These are phyloP conservation scores for Adansonia rubrostipa DNA, from an alignment of 441 rosid genomes.

Conservation along the genomic window DNA sequence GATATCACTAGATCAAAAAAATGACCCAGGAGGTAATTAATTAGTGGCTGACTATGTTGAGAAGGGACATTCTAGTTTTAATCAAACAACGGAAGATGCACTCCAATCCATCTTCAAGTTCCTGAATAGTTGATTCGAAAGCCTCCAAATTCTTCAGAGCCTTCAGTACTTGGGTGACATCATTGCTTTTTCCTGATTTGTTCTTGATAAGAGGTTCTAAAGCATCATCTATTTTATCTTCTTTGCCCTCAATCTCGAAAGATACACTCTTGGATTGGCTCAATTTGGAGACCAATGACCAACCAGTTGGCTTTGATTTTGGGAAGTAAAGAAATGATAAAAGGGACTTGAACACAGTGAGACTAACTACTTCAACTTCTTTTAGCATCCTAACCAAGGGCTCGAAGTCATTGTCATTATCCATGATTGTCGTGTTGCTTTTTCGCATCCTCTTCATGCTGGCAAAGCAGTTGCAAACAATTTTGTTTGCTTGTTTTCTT, in stretches of 20 bases:
- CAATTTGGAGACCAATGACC: conserved; percentile 32
- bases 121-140: conserved; percentile 27
- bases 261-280: conserved; percentile 24
- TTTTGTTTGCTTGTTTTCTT: conserved; percentile 30
- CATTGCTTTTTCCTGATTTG: conserved; percentile 27
- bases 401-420: not conserved
- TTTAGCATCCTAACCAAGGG: not conserved
- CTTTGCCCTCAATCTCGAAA: not conserved
- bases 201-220: conserved; percentile 19
- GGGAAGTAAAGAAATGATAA: conserved; percentile 19
- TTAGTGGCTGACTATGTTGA: conserved; percentile 41
- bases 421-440: not conserved
- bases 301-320: conserved; percentile 23
- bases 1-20: not conserved
- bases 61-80: conserved; percentile 41
- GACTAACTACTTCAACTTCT: conserved; percentile 20
- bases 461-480: conserved; percentile 18
- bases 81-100: conserved; percentile 33
- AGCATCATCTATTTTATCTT: conserved; percentile 20
- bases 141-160: conserved; percentile 28
- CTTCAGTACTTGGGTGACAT: not conserved
- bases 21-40: too few relatives aligned
- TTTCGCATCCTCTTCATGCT: conserved; percentile 25
- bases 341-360: conserved; percentile 28
- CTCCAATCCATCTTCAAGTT: conserved; percentile 34